Percentiles rank a stretch among this genome's conserved stretches.
Evolutionary conservation across 495 filamentous ascomycete genomes (phyloP).

Genomic region (Aspergillus sclerotioniger): DNA sequence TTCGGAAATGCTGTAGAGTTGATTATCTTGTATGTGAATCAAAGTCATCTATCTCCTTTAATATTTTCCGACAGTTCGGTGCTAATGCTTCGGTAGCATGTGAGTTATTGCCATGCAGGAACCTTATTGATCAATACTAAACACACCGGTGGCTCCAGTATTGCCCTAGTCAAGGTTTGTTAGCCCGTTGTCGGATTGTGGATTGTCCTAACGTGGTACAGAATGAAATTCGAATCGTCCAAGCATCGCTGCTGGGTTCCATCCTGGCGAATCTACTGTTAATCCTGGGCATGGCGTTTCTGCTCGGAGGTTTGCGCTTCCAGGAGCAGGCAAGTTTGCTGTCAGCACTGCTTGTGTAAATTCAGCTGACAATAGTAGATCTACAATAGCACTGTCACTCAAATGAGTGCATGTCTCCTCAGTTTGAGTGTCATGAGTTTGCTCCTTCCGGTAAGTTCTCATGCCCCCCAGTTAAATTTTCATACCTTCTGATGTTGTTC

Average conservation of each 20-base stretch:
- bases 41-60: not conserved
- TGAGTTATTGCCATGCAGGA: conserved; percentile 6
- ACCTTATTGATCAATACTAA: not conserved
- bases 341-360: not conserved
- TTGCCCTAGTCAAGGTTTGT: conserved; percentile 29
- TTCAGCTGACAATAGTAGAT: conserved; percentile 46
- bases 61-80: not conserved
- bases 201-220: conserved; percentile 34
- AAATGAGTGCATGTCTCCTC: conserved; percentile 91
- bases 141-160: conserved; percentile 18
- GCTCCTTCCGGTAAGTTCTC: conserved; percentile 59
- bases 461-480: not conserved
- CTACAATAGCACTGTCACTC: conserved; percentile 91
- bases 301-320: conserved; percentile 81
- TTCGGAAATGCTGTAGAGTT: conserved; percentile 90
- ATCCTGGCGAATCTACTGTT: conserved; percentile 85
- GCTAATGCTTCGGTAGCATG: conserved; percentile 19
- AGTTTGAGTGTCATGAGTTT: conserved; percentile 87
- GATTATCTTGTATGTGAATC: conserved; percentile 66
- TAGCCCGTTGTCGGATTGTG: not conserved
- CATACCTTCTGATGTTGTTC: not conserved
- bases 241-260: conserved; percentile 83
- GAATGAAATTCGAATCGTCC: conserved; percentile 85
- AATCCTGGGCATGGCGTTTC: conserved; percentile 87
- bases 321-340: conserved; percentile 68